A percentile compares a stretch with the other conserved stretches of the same genome.
Conservation (phyloP, 2,329 filamentous ascomycete species). For the Aureobasidium sp. region DNA sequence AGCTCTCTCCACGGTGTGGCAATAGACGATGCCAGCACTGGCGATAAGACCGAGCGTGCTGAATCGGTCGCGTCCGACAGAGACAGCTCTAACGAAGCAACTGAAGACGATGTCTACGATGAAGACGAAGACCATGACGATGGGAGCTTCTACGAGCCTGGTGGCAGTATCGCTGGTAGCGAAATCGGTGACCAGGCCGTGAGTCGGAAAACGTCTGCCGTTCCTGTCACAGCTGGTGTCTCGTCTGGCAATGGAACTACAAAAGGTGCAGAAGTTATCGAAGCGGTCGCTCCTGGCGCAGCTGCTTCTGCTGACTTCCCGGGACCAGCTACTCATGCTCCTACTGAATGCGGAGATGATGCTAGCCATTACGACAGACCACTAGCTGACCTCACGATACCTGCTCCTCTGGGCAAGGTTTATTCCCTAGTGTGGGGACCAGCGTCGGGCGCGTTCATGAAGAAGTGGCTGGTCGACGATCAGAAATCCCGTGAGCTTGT, state of each 20-base stretch:
- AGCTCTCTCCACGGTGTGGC: slow-evolving; percentile 85
- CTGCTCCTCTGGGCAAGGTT: slow-evolving; percentile 83
- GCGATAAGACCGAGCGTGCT: slow-evolving; percentile 85
- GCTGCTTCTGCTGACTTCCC: slow-evolving; percentile 60
- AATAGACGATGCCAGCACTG: slow-evolving; percentile 65
- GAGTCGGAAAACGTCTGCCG: slow-evolving; percentile 63
- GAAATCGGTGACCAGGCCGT: slow-evolving; percentile 41
- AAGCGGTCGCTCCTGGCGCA: slow-evolving; percentile 31
- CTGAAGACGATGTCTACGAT: slow-evolving; percentile 69
- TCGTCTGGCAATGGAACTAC: slow-evolving; percentile 22
- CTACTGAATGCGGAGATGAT: slow-evolving; percentile 77
- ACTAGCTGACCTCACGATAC: slow-evolving; percentile 76
- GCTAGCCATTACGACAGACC: slow-evolving; percentile 75
- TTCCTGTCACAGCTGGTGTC: slow-evolving; percentile 27
- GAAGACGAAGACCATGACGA: slow-evolving; percentile 66
- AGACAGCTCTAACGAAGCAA: slow-evolving; percentile 38
- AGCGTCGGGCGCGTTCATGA: slow-evolving; percentile 70
- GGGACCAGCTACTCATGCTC: slow-evolving; percentile 69
- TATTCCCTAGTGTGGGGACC: slow-evolving; percentile 84
- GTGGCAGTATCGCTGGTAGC: slow-evolving; percentile 44
- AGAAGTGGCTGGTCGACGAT: slow-evolving; percentile 75
- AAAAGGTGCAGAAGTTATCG: not conserved
- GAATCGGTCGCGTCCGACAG: slow-evolving; percentile 46
- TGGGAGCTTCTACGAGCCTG: slow-evolving; percentile 52
- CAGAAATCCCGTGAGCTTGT: slow-evolving; percentile 86